These are phyloP conservation scores for Marchantia polymorpha DNA, from an alignment of 225 moss, liverwort and hornwort species.

Conservation along the genomic window DNA sequence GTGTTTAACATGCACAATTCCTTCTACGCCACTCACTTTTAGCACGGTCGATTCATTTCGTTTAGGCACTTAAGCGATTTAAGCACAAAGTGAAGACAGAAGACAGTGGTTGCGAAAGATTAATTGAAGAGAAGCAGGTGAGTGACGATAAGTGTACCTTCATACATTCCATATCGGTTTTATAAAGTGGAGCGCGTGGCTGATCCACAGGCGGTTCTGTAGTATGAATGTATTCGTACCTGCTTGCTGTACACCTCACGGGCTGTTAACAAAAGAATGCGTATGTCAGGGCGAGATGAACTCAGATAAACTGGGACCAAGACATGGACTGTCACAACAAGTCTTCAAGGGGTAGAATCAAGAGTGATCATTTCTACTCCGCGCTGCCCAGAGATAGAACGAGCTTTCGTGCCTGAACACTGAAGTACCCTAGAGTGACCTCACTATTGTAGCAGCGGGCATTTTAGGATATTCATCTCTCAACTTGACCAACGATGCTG, in stretches of 20 bases:
- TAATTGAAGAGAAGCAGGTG: neutral
- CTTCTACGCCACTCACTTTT: too few relatives aligned
- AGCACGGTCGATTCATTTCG: too few relatives aligned
- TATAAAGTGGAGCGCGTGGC: constrained; percentile 85
- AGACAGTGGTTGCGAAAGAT: too few relatives aligned
- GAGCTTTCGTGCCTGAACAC: neutral
- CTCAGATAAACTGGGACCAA: neutral
- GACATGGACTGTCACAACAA: neutral
- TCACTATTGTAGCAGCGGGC: too few relatives aligned
- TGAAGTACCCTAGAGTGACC: too few relatives aligned
- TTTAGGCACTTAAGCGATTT: too few relatives aligned
- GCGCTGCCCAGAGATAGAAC: neutral
- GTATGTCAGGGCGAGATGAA: neutral
- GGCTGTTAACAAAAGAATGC: constrained; percentile 47
- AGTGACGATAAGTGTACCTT: constrained; percentile 50
- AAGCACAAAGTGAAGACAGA: too few relatives aligned
- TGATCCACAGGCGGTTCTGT: constrained; percentile 88
- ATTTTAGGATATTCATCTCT: too few relatives aligned
- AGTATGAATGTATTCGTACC: constrained; percentile 70
- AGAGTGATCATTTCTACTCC: neutral
- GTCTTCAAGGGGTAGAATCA: too few relatives aligned
- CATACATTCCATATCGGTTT: constrained; percentile 74
- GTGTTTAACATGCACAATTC: too few relatives aligned
- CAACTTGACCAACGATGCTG: too few relatives aligned
- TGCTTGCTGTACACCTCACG: constrained; percentile 74